Percentiles rank a stretch among this genome's conserved stretches.
Evolutionary conservation across 2,329 filamentous ascomycete genomes (phyloP).

Genomic region (Macrophomina phaseolina): DNA sequence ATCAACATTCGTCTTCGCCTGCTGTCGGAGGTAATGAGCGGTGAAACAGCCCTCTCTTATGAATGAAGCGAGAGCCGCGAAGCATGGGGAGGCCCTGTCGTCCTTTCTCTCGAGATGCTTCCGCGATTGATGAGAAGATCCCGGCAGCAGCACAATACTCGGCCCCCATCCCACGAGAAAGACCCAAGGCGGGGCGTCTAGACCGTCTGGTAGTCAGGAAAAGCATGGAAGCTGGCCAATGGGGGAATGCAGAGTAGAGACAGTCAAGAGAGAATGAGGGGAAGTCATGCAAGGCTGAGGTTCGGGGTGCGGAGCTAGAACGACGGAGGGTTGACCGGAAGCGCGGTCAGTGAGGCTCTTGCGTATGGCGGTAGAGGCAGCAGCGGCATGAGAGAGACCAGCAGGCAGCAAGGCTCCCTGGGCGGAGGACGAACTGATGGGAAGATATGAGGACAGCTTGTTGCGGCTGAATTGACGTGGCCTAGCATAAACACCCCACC

Average conservation of each 20-base stretch:
- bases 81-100: background rate
- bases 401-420: slow-evolving; percentile 5
- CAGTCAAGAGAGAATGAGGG: background rate
- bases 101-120: background rate
- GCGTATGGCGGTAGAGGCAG: background rate
- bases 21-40: background rate
- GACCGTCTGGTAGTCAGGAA: background rate
- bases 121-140: background rate
- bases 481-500: slow-evolving; percentile 5
- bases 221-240: background rate
- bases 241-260: background rate
- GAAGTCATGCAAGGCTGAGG: background rate
- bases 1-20: slow-evolving; percentile 2
- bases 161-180: background rate
- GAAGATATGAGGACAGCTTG: background rate
- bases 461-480: slow-evolving; percentile 23
- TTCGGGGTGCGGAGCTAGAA: background rate
- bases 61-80: background rate
- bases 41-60: slow-evolving; percentile 8
- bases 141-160: background rate
- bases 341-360: slow-evolving; percentile 3
- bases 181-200: background rate
- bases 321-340: background rate
- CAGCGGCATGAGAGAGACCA: background rate
- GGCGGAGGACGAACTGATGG: background rate